These are phyloP conservation scores for Trichoderma cornu-damae DNA, from an alignment of 2,329 filamentous ascomycete species.

Conservation along the genomic window DNA sequence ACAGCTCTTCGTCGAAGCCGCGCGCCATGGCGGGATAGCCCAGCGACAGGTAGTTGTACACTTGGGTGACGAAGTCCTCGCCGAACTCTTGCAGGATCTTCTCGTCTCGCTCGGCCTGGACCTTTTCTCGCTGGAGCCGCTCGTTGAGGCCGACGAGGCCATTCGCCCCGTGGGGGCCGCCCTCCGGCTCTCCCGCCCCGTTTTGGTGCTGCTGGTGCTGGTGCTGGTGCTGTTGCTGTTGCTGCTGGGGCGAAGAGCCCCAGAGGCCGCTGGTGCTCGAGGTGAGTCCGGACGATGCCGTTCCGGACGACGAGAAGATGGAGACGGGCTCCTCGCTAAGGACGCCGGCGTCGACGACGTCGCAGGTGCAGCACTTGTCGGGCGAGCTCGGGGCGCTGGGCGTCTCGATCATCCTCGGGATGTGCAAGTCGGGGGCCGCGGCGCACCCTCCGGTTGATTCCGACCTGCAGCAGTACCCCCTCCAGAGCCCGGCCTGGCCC, in stretches of 20 bases:
- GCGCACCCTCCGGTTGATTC: conserved; percentile 35
- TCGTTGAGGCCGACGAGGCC: conserved; percentile 49
- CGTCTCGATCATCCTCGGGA: conserved; percentile 47
- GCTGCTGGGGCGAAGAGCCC: conserved; percentile 17
- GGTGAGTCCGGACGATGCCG: conserved; percentile 21
- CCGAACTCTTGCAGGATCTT: conserved; percentile 64
- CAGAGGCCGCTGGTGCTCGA: conserved; percentile 18
- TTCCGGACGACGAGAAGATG: conserved; percentile 24
- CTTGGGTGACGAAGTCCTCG: conserved; percentile 84
- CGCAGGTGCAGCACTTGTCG: conserved; percentile 37
- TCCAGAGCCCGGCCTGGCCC: conserved; percentile 66
- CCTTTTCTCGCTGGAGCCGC: conserved; percentile 46
- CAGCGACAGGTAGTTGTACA: conserved; percentile 93
- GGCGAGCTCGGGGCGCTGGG: conserved; percentile 41
- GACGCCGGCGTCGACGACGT: conserved; percentile 38
- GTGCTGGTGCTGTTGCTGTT: not conserved
- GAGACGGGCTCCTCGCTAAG: conserved; percentile 40
- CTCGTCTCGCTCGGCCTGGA: conserved; percentile 46
- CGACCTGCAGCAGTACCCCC: conserved; percentile 58
- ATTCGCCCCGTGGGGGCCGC: conserved; percentile 45
- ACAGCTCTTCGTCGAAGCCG: conserved; percentile 77
- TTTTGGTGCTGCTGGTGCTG: conserved; percentile 24
- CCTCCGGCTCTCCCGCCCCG: conserved; percentile 35
- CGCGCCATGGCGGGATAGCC: conserved; percentile 84
- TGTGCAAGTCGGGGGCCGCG: conserved; percentile 41